These are phyloP conservation scores for Onygena corvina DNA, from an alignment of 2,329 filamentous ascomycete genomes.

Conservation along the genomic window DNA sequence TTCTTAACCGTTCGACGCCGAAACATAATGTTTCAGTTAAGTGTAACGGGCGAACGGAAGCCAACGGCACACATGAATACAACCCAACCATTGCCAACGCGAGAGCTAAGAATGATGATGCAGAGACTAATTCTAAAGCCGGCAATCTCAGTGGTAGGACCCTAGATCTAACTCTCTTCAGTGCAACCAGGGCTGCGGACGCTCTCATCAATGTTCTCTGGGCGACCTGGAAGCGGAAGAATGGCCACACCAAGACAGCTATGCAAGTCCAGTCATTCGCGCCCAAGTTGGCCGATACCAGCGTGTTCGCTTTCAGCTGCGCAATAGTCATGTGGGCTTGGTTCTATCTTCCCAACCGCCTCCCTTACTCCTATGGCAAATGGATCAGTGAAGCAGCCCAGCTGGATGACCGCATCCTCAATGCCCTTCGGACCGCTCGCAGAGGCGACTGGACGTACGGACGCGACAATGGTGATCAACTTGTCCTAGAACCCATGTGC, in stretches of 20 bases:
- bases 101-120: no score
- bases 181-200: conserved; percentile 59
- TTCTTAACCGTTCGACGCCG: conserved; percentile 35
- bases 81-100: no score
- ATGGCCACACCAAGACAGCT: conserved; percentile 19
- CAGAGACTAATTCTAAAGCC: background rate
- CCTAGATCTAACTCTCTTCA: conserved; percentile 72
- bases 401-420: conserved; percentile 61
- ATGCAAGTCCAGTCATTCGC: conserved; percentile 30
- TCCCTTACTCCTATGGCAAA: conserved; percentile 63
- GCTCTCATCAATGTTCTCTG: conserved; percentile 56
- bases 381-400: conserved; percentile 71
- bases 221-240: conserved; percentile 37
- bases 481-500: conserved; percentile 60
- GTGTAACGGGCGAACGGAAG: conserved; percentile 19
- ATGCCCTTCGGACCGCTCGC: conserved; percentile 57
- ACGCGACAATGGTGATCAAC: conserved; percentile 56
- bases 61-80: no score
- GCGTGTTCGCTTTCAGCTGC: conserved; percentile 59
- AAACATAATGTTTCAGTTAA: no score
- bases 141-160: conserved; percentile 53
- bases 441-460: conserved; percentile 58
- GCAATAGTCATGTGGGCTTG: conserved; percentile 80
- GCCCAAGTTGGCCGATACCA: conserved; percentile 47
- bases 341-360: conserved; percentile 61